Conservation (phyloP, 164 flowering plant genomes). For the Macadamia tetraphylla region DNA sequence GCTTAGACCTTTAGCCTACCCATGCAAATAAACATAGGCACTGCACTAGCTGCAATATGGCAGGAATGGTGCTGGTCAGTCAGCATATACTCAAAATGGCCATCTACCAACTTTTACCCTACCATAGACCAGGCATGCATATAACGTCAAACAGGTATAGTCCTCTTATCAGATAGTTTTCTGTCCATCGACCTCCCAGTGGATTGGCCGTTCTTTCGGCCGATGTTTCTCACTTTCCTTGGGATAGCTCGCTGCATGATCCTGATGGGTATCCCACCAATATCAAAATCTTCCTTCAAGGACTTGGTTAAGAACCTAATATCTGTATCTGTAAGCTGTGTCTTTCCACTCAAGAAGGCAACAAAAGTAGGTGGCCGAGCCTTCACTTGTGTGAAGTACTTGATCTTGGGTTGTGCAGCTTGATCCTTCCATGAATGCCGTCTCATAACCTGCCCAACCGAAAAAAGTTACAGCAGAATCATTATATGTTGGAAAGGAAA, state of each 20-base stretch:
- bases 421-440: constrained; percentile 95
- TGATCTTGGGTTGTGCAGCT: constrained; percentile 83
- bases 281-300: constrained; percentile 85
- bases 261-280: constrained; percentile 92
- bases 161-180: constrained; percentile 57
- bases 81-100: too few relatives aligned
- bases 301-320: constrained; percentile 80
- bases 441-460: constrained; percentile 71
- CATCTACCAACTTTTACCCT: too few relatives aligned
- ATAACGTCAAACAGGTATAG: neutral
- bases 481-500: neutral
- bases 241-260: constrained; percentile 67
- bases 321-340: constrained; percentile 62
- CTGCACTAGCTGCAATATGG: too few relatives aligned
- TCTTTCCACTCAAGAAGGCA: constrained; percentile 73
- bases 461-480: neutral
- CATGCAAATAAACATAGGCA: too few relatives aligned
- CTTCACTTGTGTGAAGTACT: constrained; percentile 94
- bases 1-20: too few relatives aligned
- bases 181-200: constrained; percentile 23
- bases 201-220: constrained; percentile 20
- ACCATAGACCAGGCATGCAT: too few relatives aligned
- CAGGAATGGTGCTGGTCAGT: too few relatives aligned
- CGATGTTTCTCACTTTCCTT: constrained; percentile 21
- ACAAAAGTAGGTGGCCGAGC: constrained; percentile 98